Base-by-base conservation (phyloP, 2,329 filamentous ascomycete species). In the Venturiaceae sp. region DNA sequence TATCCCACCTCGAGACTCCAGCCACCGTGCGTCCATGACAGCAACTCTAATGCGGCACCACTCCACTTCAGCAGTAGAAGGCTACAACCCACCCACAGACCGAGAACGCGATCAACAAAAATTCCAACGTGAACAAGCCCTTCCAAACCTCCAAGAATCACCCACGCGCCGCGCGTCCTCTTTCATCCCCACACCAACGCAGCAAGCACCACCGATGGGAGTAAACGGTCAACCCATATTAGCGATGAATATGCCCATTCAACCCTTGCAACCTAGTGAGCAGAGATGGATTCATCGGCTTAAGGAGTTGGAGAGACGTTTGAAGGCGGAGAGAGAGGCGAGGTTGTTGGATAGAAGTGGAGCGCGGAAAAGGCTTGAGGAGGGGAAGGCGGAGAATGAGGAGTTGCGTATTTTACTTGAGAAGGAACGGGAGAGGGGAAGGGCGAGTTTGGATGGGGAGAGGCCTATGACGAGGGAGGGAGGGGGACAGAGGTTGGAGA, bases 241-340 rank as follows among this genome's bases (percentile, higher is more conserved):
- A n/a, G 23, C 52, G 11, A 56, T 37, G 26, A 36, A 39, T 21
- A 56, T 41, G 37, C 54, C 54, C 28, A 57, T 54, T 46, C 62
- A 62, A 47, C 55, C 55, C 2, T 32, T 74, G 30, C 72, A 76
- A 54, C 74, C 75, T 1, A 78, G 77, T 39, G 87, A 92, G 64
- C 86, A 88, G 63, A 83, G 87, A 64, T 96, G 90, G 90, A 84
- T 95, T 63, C 83, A 95, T 62, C 78, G 94, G 6, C 78, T 97
- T 34, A 84, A 90, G 59, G 92, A 97, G 68, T 77, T 97, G 64
- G 94, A 99, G 76, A 82, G 86, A 63, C 84, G 95, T 65, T 78
- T 99, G 19, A 95, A 96, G 71, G 85, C 88, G 50, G 94, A 99
- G 74, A 78, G 94, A 14, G 94, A 97, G 72, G 91, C 86, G 1